These are phyloP conservation scores for Boletus insuetus DNA, from an alignment of 768 basidiomycete genomes.

Conservation along the genomic window DNA sequence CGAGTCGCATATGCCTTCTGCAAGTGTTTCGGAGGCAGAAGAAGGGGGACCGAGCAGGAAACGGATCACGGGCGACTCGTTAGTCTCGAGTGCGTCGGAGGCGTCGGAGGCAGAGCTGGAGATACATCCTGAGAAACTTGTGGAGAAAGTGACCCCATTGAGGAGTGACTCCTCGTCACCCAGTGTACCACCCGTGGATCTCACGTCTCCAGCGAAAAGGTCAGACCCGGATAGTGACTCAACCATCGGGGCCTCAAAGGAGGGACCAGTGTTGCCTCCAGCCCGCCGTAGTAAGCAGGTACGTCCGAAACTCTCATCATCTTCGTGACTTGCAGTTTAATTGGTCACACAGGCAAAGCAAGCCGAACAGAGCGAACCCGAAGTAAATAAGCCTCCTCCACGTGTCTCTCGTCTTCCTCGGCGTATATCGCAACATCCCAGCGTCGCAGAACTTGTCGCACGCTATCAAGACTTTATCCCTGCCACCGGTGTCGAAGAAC, in stretches of 20 bases:
- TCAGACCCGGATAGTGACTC: slow-evolving; percentile 81
- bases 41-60: slow-evolving; percentile 48
- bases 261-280: slow-evolving; percentile 16
- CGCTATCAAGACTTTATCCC: slow-evolving; percentile 79
- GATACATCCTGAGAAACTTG: slow-evolving; percentile 20
- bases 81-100: slow-evolving; percentile 70
- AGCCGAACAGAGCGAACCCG: slow-evolving; percentile 24
- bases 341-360: slow-evolving; percentile 14
- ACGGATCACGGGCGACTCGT: slow-evolving; percentile 51
- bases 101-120: slow-evolving; percentile 61
- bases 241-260: slow-evolving; percentile 64
- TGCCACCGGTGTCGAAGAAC: slow-evolving; percentile 66
- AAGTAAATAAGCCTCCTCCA: slow-evolving; percentile 22
- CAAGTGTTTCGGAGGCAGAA: slow-evolving; percentile 73
- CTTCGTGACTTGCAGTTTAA: slow-evolving; percentile 4
- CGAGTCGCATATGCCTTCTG: slow-evolving; percentile 53
- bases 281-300: slow-evolving; percentile 27
- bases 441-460: slow-evolving; percentile 82
- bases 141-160: slow-evolving; percentile 14
- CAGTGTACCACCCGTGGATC: slow-evolving; percentile 6
- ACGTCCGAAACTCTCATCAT: slow-evolving; percentile 5
- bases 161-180: slow-evolving; percentile 19
- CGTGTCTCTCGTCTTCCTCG: slow-evolving; percentile 63
- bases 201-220: slow-evolving; percentile 29
- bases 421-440: slow-evolving; percentile 51